Percentiles rank a stretch among this genome's conserved stretches.
phyloP scores from a whole-genome alignment of 2,329 filamentous ascomycete species.

The Teratosphaeria epicoccoides region DNA sequence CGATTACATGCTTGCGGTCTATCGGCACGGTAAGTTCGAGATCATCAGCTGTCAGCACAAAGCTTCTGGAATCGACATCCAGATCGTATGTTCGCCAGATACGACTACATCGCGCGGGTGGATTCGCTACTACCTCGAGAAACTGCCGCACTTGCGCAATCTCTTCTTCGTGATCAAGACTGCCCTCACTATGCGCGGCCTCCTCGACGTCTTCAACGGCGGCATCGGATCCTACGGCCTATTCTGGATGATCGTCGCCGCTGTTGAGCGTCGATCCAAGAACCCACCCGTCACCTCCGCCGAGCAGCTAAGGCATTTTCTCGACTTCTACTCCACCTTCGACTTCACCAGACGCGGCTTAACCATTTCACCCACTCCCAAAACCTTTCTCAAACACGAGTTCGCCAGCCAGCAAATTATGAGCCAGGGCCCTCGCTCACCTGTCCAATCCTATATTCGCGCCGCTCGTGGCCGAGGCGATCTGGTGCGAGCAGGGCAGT shows the following conservation, averaged over 20 bases:
- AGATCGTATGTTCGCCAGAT: conserved; percentile 40
- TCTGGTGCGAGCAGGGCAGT: conserved; percentile 23
- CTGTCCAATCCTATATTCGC: background rate
- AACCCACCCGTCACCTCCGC: conserved; percentile 24
- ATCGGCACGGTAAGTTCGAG: conserved; percentile 20
- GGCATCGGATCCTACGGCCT: conserved; percentile 45
- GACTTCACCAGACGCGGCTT: conserved; percentile 39
- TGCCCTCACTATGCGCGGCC: conserved; percentile 39
- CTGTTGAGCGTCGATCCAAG: conserved; percentile 30
- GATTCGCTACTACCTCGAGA: conserved; percentile 36
- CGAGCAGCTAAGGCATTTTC: conserved; percentile 37
- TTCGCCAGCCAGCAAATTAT: background rate
- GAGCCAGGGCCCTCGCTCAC: background rate
- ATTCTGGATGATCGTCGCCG: conserved; percentile 47
- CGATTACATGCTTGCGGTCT: background rate
- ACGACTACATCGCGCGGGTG: conserved; percentile 31
- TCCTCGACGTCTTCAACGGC: conserved; percentile 39
- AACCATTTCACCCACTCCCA: conserved; percentile 30
- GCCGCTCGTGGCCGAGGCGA: conserved; percentile 9
- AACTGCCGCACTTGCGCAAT: conserved; percentile 39
- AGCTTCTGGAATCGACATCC: conserved; percentile 40
- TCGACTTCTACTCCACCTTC: conserved; percentile 41
- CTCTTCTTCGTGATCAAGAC: conserved; percentile 43
- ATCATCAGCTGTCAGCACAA: conserved; percentile 35
- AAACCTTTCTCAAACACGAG: conserved; percentile 30